Evolutionary conservation across 2,329 filamentous ascomycete genomes (phyloP), one percentile per base, ranked within the genome.

Genomic region (Cadophora luteo-olivacea): DNA sequence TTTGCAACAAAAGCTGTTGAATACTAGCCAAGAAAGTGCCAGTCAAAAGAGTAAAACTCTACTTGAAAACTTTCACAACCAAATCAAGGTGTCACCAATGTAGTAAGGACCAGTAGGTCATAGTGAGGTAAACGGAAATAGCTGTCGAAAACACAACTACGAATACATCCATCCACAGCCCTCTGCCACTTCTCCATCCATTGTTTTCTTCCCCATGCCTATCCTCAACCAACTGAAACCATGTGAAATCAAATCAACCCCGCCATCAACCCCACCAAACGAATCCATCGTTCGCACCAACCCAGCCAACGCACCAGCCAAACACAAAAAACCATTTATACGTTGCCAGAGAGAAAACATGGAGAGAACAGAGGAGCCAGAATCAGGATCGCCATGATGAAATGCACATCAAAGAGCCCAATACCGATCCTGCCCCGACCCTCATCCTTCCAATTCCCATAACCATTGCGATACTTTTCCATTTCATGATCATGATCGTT

Each of bases 401-500:
- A n/a, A 41, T 25, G 36, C 33, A 41, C 45, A 29, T 29, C 36
- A 41, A 41, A 24, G 57, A 41, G 0, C 19, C 22, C 36, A 29
- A 25, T 60, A 36, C 52, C 9, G 16, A 38, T 38, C 32, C 33
- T 24, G 32, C 11, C 12, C 8, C 55, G 12, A 55, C 32, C 24
- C 7, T 33, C 5, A 11, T 55, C 12, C 4, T n/a, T 38, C 32
- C 19, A 22, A 45, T 5, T 41, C 29, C 33, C 32, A 38, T 58
- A 58, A 60, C 57, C 57, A 45, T 25, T 41, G 33, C 57, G 57
- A 60, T 45, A 41, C 57, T 60, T 60, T 60, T 45, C 36, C 25
- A 36, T 36, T 60, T 60, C 57, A 60, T 60, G 33, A 45, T 60
- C 33, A 32, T 45, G 57, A 60, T 60, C 36, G 57, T 60, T 60